These are phyloP conservation scores for Fusarium drepaniforme DNA, from an alignment of 2,329 filamentous ascomycete genomes.

Conservation along the genomic window DNA sequence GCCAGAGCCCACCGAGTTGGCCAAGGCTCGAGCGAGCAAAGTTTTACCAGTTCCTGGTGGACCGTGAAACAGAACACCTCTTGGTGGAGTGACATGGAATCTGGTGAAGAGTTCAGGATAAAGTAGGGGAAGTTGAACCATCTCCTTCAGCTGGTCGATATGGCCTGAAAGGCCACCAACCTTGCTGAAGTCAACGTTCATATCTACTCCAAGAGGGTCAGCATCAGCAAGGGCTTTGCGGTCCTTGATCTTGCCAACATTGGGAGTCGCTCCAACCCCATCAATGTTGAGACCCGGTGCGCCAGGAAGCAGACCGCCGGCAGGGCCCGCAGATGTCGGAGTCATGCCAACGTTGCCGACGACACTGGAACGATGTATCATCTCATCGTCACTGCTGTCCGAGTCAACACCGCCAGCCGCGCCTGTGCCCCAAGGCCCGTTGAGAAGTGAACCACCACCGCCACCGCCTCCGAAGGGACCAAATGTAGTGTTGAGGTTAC, in stretches of 20 bases:
- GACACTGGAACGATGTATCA: conserved; percentile 69
- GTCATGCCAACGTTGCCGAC: conserved; percentile 74
- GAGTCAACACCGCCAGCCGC: conserved; percentile 87
- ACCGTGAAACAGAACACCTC: conserved; percentile 96
- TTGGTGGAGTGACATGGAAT: conserved; percentile 93
- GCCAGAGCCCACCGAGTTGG: conserved; percentile 88
- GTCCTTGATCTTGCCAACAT: conserved; percentile 94
- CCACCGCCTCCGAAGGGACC: conserved; percentile 93
- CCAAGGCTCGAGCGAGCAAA: conserved; percentile 90
- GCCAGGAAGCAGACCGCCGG: conserved; percentile 59
- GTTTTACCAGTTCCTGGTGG: conserved; percentile 98
- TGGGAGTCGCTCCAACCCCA: conserved; percentile 70
- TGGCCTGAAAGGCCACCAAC: conserved; percentile 94
- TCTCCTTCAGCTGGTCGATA: conserved; percentile 98
- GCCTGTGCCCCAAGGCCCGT: conserved; percentile 79
- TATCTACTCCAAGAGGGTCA: conserved; percentile 92
- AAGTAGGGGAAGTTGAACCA: conserved; percentile 93
- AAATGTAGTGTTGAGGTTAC: conserved; percentile 87
- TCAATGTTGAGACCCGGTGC: conserved; percentile 56
- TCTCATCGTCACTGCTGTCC: conserved; percentile 97
- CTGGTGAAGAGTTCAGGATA: conserved; percentile 94
- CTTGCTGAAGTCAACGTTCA: conserved; percentile 92
- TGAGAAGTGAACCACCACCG: conserved; percentile 77
- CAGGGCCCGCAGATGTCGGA: conserved; percentile 63
- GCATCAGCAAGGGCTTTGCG: conserved; percentile 92